Evolutionary conservation across 352 stramenopile genomes (phyloP), one percentile per base, ranked within the genome.

Genomic region (Hyaloperonospora arabidopsidis): DNA sequence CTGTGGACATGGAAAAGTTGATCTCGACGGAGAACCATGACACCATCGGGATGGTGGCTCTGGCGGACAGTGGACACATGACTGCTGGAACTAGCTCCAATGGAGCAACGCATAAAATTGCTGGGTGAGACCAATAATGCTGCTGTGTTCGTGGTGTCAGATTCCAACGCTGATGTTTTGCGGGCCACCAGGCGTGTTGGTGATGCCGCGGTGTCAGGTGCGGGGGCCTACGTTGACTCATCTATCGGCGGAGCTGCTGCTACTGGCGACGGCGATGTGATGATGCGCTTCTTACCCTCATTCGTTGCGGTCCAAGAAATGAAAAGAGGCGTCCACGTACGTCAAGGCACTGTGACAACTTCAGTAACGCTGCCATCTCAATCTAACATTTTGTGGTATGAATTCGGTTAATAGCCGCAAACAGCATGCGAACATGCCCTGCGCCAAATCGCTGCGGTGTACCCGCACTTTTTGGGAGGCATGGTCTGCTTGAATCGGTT

Each of bases 261-360:
- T 7, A 97, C 88, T 3, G 87, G 87, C 49, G 87, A 96, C 52
- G 88, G 87, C 21, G 88, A 96, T 59, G 63, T 97, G 23, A 96
- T 97, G 86, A 95, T 97, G 87, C 82, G 86, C 11, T 96, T 97
- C 57, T 43, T 95, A 28, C 88, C 87, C 5, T 81, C 88, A 14
- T 93, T 86, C 59, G 74, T 86, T 32, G 83, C 83, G 0, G 83
- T 93, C 0, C 75, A 89, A 49, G 78, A 91, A 50, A 93, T 93
- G 83, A 81, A 66, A 17, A 72, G 52, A 18, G 83, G 80, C 22
- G 44, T 80, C 1, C 83, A 91, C 49, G 83, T 93, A 72, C 36
- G 78, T 44, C 12, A 44, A 5, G n/a, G 5, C 4, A 12, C 19
- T 44, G 5, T 44, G 8, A 22, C 22, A 2, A 32, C 11, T n/a